Evolutionary conservation across 2,329 filamentous ascomycete genomes (phyloP).

Genomic region (Juglanconis sp.): DNA sequence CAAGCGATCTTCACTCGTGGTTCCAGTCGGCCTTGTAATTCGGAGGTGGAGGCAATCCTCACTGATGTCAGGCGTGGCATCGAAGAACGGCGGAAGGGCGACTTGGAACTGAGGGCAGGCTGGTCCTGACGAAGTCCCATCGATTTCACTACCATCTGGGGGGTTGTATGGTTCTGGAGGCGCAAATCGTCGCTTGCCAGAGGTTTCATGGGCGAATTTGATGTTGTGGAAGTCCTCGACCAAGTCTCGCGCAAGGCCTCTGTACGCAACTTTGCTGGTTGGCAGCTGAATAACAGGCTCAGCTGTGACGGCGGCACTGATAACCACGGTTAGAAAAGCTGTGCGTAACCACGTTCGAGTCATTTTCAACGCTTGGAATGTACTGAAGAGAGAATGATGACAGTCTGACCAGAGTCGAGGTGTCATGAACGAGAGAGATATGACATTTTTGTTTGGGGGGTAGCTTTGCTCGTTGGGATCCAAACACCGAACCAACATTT

Average conservation of each 20-base stretch:
- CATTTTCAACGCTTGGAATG: not conserved
- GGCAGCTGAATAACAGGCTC: conserved; percentile 2
- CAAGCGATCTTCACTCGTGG: conserved; percentile 17
- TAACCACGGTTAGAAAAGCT: not conserved
- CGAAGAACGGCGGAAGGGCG: conserved; percentile 25
- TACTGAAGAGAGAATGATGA: not conserved
- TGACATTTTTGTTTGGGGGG: too few species aligned
- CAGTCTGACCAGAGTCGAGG: not conserved
- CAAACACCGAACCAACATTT: too few species aligned
- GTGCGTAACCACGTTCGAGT: not conserved
- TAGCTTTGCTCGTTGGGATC: too few species aligned
- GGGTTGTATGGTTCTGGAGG: conserved; percentile 26
- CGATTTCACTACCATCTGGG: conserved; percentile 21
- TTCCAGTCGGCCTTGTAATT: conserved; percentile 24
- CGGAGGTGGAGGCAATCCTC: conserved; percentile 28
- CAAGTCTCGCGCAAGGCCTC: conserved; percentile 6
- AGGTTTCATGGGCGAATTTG: conserved; percentile 26
- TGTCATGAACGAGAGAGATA: not conserved
- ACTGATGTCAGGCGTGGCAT: conserved; percentile 23
- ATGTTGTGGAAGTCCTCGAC: conserved; percentile 28
- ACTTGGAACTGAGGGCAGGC: conserved; percentile 26
- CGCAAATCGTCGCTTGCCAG: conserved; percentile 25
- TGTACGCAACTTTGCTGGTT: conserved; percentile 11
- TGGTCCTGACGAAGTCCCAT: conserved; percentile 23
- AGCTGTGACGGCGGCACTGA: not conserved